Percentiles rank a stretch among this genome's conserved stretches.
Evolutionary conservation across 768 basidiomycete species (phyloP).

Genomic region (Obba rivulosa): DNA sequence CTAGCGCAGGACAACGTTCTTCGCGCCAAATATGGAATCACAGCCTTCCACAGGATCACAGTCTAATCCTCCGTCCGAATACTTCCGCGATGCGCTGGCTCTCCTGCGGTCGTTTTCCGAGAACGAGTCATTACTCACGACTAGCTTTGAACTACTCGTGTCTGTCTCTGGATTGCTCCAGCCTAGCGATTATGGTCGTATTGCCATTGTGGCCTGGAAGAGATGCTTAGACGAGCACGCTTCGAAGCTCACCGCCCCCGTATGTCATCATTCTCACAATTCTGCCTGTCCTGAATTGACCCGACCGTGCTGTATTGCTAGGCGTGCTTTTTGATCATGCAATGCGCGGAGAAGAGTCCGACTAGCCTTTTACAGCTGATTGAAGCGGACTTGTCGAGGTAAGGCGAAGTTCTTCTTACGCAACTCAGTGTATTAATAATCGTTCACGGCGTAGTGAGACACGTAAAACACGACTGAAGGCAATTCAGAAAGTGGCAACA

Average conservation of each 20-base stretch:
- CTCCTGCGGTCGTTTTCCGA: constrained; percentile 14
- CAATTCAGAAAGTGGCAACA: constrained; percentile 49
- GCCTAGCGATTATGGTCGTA: constrained; percentile 40
- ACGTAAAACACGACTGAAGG: constrained; percentile 40
- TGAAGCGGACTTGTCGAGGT: constrained; percentile 55
- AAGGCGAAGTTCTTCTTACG: constrained; percentile 3
- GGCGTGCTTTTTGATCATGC: constrained; percentile 64
- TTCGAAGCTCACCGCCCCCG: constrained; percentile 41
- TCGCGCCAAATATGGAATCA: not conserved
- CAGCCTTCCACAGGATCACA: constrained; percentile 1
- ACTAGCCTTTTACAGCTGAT: constrained; percentile 44
- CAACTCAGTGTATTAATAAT: not conserved
- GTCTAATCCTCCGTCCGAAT: not conserved
- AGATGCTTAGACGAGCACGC: constrained; percentile 37
- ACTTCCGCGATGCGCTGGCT: constrained; percentile 8
- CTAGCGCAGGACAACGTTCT: constrained; percentile 37
- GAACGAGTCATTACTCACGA: constrained; percentile 3
- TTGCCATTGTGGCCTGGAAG: constrained; percentile 57
- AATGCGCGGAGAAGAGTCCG: constrained; percentile 61
- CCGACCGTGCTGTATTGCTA: constrained; percentile 14
- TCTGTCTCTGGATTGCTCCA: constrained; percentile 50
- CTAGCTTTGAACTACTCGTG: constrained; percentile 57
- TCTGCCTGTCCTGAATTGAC: not conserved
- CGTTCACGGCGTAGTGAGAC: constrained; percentile 18
- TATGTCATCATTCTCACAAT: constrained; percentile 25